Conservation (phyloP, 108 stramenopile species). For the Aurantiochytrium sp. region DNA sequence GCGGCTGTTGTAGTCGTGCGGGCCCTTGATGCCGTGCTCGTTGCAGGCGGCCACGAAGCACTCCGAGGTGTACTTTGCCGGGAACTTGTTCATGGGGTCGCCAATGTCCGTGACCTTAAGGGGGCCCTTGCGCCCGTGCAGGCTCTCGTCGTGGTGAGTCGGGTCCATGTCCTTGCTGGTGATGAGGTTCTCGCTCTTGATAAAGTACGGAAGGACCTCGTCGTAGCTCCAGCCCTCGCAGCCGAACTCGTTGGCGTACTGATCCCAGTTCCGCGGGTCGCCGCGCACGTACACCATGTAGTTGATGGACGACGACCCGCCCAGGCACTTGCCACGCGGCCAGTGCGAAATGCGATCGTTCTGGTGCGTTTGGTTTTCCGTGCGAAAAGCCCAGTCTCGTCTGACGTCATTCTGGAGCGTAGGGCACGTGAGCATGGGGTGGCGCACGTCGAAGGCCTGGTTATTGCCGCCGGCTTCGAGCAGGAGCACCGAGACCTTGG, state of each 20-base stretch:
- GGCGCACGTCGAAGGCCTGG: not conserved
- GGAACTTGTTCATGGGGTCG: not conserved
- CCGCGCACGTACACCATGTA: constrained; percentile 61
- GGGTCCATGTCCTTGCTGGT: constrained; percentile 27
- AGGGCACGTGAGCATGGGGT: not conserved
- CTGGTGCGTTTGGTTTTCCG: not conserved
- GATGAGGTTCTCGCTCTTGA: constrained; percentile 43
- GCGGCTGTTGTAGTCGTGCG: constrained; percentile 44
- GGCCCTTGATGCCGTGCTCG: constrained; percentile 40
- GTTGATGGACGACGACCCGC: constrained; percentile 61
- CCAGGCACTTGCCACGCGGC: constrained; percentile 62
- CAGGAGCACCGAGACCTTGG: constrained; percentile 44
- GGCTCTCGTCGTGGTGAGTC: not conserved
- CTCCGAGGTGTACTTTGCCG: not conserved
- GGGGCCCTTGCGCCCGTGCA: constrained; percentile 35
- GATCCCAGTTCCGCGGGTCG: constrained; percentile 54
- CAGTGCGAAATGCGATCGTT: constrained; percentile 21
- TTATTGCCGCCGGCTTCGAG: constrained; percentile 49
- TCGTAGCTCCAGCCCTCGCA: constrained; percentile 44
- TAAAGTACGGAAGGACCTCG: constrained; percentile 62
- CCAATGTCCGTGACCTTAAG: constrained; percentile 36
- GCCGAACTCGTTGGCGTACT: constrained; percentile 49
- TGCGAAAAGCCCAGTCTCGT: not conserved
- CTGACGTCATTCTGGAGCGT: not conserved
- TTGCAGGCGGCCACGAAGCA: constrained; percentile 40